Evolutionary conservation across 2,329 filamentous ascomycete species (phyloP), one percentile per base, ranked within the genome.

Genomic region (Fusarium veterinarium): DNA sequence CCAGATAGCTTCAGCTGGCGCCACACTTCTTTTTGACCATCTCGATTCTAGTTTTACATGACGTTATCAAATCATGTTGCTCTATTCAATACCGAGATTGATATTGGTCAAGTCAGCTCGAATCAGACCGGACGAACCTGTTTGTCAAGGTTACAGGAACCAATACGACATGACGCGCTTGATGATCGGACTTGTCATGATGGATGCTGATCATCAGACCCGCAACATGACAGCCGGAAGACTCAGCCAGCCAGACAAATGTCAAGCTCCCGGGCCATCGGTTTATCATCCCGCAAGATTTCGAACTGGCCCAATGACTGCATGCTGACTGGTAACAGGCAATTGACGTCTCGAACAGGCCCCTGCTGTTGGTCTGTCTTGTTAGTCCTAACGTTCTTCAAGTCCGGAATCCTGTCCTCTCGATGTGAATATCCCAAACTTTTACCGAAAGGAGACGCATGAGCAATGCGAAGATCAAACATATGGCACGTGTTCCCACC

Each of bases 151-250:
- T 30, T 23, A 40, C 33, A 59, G 33, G 17, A 30, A 23, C n/a
- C 37, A 41, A 40, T 51, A 37, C 56, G n/a, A 49, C 56, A 60
- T 58, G 52, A 48, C 53, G 28, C 60, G 23, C 37, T 20, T 31
- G 41, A 13, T 20, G 25, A 17, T 40, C 40, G 20, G 37, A 40
- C 40, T 33, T 45, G 51, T 60, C 46, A 52, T 55, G 69, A 69
- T 57, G 46, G 37, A 35, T 60, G 69, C 17, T 53, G 70, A 72
- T 73, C 70, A 44, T 35, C 42, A 53, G 55, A 63, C 55, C 68
- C 64, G 59, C 60, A 53, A 42, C 49, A 55, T 46, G 59, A 61
- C 42, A 44, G n/a, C 42, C 58, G 19, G 52, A 58, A 60, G 25
- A 62, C 20, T 40, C 56, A n/a, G 48, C 20, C 31, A 31, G 31